Percentiles rank a stretch among this genome's conserved stretches.
These are phyloP conservation scores for Syzygium oleosum DNA, from an alignment of 345 rosid species.

Conservation along the genomic window DNA sequence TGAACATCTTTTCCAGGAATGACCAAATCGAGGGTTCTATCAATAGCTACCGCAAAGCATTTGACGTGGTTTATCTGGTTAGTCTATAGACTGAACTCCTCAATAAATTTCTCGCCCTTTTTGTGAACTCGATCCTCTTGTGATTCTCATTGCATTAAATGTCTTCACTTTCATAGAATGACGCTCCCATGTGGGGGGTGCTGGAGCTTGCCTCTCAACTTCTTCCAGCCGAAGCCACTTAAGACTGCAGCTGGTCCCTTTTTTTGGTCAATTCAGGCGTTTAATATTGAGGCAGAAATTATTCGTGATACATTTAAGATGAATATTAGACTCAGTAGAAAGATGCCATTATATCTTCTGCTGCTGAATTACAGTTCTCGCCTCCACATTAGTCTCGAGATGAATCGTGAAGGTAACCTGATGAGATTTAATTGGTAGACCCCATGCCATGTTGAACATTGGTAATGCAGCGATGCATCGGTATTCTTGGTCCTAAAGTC, in stretches of 20 bases:
- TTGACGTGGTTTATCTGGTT: constrained; percentile 71
- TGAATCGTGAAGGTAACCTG: neutral
- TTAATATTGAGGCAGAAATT: neutral
- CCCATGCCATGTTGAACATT: neutral
- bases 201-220: constrained; percentile 50
- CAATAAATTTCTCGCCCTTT: neutral
- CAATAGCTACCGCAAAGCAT: constrained; percentile 51
- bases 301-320: neutral
- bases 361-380: neutral
- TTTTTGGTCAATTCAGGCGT: neutral
- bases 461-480: neutral
- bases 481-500: neutral
- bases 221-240: constrained; percentile 22
- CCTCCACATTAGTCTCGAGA: neutral
- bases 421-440: neutral
- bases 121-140: neutral
- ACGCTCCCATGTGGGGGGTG: constrained; percentile 71
- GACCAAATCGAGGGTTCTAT: constrained; percentile 55
- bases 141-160: neutral
- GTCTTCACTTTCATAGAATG: constrained; percentile 33
- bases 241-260: neutral
- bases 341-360: neutral
- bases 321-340: neutral
- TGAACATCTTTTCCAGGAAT: constrained; percentile 39
- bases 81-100: constrained; percentile 11